Evolutionary conservation across 805 yeast genomes (phyloP), one percentile per base, ranked within the genome.

Genomic region (Candida parachauliodes): DNA sequence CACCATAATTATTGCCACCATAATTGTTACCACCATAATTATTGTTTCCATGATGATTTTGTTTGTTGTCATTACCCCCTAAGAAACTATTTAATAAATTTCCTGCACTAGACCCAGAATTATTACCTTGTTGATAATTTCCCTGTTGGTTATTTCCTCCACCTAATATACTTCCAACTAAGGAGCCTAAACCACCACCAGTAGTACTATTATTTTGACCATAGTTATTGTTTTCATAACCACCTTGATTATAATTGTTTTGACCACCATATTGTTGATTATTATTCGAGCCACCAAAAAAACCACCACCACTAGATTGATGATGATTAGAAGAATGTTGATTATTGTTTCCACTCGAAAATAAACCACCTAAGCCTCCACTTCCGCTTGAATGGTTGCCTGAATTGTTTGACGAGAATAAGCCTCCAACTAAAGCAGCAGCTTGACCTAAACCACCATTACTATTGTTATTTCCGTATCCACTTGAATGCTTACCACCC

Each of bases 111-210:
- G 11, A 21, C 3, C 27, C 27, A 8, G 26, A 22, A 25, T 17
- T 15, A 9, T 21, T 21, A 23, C 30, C 30, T 27, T 27, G 28
- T 14, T 26, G 28, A 25, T 17, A 5, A 12, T 21, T 21, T 10
- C 30, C 30, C 15, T 27, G 28, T 14, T 26, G 28, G 28, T 31
- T 36, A 10, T 32, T 40, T 18, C 43, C 35, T 11, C 42, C 44
- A 12, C 39, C 41, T 22, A 40, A 22, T 15, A 40, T 36, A 20
- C 40, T 36, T 3, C 37, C 43, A 10, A 40, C 37, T 18, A 40
- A 37, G 3, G 31, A 34, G 28, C 35, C 39, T 17, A 28, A 11
- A 9, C 40, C 40, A 8, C 43, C 40, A 21, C 36, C 36, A 28
- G n/a, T n/a, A n/a, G 32, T 12, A n/a, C n/a, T 18, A 12, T 18